Percentiles rank a stretch among this genome's conserved stretches.
phyloP scores from a whole-genome alignment of 108 stramenopile species.

The Fragilaria radians region DNA sequence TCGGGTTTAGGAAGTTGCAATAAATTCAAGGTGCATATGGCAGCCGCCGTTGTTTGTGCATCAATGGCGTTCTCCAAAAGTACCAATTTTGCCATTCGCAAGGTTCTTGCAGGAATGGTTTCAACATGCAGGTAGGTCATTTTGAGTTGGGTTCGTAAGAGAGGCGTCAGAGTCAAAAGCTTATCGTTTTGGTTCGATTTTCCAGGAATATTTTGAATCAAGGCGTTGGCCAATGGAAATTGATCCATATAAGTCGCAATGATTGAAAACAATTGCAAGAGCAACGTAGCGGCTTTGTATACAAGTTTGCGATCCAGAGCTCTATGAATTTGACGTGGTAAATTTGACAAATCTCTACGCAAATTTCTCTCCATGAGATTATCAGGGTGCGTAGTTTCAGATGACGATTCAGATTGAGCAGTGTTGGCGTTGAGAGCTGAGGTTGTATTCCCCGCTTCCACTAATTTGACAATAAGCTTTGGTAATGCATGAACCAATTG shows the following conservation, averaged over 20 bases:
- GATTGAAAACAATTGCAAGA: slow-evolving; percentile 55
- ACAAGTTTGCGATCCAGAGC: slow-evolving; percentile 59
- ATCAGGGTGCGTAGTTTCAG: no score
- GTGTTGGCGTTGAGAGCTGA: background rate
- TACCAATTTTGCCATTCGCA: slow-evolving; percentile 39
- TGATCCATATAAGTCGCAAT: slow-evolving; percentile 49
- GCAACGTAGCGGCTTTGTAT: slow-evolving; percentile 50
- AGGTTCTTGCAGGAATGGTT: slow-evolving; percentile 57
- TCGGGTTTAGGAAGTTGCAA: slow-evolving; percentile 20
- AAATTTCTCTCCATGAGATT: slow-evolving; percentile 11
- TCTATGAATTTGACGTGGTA: slow-evolving; percentile 64
- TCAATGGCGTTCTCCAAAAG: slow-evolving; percentile 36
- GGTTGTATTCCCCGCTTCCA: background rate
- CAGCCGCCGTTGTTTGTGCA: slow-evolving; percentile 49
- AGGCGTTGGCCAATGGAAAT: slow-evolving; percentile 63
- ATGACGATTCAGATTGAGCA: background rate
- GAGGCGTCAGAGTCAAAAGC: slow-evolving; percentile 7
- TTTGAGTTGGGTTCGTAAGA: slow-evolving; percentile 56
- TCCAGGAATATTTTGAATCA: slow-evolving; percentile 8
- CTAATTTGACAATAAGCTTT: slow-evolving; percentile 49
- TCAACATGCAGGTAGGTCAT: slow-evolving; percentile 85
- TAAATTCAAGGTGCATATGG: slow-evolving; percentile 63
- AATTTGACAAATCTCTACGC: slow-evolving; percentile 33
- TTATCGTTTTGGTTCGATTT: background rate
- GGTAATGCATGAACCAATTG: slow-evolving; percentile 59